Evolutionary conservation across 106 monocot genomes (phyloP).

Genomic region (Agapanthus africanus): DNA sequence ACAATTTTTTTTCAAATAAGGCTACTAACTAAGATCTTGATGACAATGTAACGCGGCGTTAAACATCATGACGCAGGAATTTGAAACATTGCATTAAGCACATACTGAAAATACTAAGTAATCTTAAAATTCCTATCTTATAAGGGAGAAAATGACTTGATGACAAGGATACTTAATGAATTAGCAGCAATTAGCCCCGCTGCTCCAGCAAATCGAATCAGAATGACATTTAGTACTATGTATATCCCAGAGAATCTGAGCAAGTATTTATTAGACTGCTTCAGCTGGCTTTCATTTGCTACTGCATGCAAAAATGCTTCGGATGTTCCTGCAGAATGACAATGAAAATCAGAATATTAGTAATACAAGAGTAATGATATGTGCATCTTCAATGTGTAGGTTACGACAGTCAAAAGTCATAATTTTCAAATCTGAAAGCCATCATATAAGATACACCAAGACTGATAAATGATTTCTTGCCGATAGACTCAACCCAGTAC

Average conservation of each 20-base stretch:
- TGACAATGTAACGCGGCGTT: too few relatives aligned
- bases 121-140: too few relatives aligned
- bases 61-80: too few relatives aligned
- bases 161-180: constrained; percentile 91
- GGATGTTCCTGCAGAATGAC: constrained; percentile 65
- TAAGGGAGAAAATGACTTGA: too few relatives aligned
- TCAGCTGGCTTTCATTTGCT: constrained; percentile 70
- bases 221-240: constrained; percentile 45
- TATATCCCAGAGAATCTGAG: constrained; percentile 69
- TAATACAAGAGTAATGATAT: not conserved
- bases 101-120: not conserved
- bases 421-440: too few relatives aligned
- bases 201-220: constrained; percentile 70
- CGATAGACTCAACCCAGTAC: too few relatives aligned
- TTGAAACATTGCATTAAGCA: too few relatives aligned
- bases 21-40: constrained; percentile 76
- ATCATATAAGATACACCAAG: too few relatives aligned
- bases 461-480: too few relatives aligned
- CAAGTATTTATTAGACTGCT: constrained; percentile 64
- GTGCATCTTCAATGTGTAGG: not conserved
- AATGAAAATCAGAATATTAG: not conserved
- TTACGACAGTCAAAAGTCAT: too few relatives aligned
- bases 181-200: constrained; percentile 88
- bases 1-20: too few relatives aligned
- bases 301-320: constrained; percentile 96